A percentile compares a stretch with the other conserved stretches of the same genome.
Conservation (phyloP, 345 rosid species). For the Aquilaria sinensis region DNA sequence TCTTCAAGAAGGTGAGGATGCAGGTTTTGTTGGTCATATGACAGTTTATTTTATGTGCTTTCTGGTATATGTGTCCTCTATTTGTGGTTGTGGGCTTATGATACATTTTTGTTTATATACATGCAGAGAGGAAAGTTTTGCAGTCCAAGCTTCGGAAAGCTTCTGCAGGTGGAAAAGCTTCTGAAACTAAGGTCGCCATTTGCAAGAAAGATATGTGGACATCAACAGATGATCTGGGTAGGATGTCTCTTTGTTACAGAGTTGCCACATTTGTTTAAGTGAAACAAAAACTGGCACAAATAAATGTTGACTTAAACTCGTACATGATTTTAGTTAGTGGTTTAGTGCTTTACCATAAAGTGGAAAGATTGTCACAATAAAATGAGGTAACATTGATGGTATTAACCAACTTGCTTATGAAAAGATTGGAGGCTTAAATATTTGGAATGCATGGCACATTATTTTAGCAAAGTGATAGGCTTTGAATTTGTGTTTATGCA, state of each 20-base stretch:
- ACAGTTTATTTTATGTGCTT: neutral
- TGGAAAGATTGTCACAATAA: no score
- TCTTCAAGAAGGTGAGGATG: conserved; percentile 75
- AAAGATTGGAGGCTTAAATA: neutral
- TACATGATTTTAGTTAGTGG: no score
- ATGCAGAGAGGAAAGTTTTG: conserved; percentile 85
- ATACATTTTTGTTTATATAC: conserved; percentile 11
- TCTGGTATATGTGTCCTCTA: neutral
- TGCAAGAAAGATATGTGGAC: conserved; percentile 61
- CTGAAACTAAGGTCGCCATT: conserved; percentile 31
- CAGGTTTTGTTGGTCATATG: conserved; percentile 2
- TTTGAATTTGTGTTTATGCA: conserved; percentile 1
- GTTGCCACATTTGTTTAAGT: no score
- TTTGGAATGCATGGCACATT: neutral
- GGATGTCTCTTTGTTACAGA: conserved; percentile 2
- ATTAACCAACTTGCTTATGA: no score
- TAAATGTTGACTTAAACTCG: no score
- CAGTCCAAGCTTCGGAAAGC: conserved; percentile 84
- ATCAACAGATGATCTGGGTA: conserved; percentile 89
- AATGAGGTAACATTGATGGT: no score
- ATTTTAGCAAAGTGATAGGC: neutral
- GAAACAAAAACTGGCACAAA: no score
- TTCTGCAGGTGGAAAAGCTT: conserved; percentile 46
- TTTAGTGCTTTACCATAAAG: no score
- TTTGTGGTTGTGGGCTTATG: conserved; percentile 4